Percentiles rank a stretch among this genome's conserved stretches.
Evolutionary conservation across 345 rosid species (phyloP).

Genomic region (Populus tremula): DNA sequence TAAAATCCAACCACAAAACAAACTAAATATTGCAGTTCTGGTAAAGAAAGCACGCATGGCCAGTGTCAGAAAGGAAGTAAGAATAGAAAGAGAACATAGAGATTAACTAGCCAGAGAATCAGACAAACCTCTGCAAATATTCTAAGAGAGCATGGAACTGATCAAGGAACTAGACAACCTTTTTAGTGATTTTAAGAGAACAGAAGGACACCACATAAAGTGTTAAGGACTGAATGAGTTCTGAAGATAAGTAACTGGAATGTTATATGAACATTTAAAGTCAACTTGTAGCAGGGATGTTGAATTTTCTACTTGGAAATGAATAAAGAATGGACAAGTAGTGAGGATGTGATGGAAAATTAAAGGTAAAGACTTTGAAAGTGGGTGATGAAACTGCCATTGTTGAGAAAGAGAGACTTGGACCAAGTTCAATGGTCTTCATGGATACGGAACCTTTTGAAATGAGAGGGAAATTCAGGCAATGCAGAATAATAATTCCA

Average conservation of each 20-base stretch:
- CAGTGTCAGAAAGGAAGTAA: not conserved
- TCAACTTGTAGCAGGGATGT: not conserved
- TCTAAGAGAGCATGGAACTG: not conserved
- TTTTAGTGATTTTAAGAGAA: not conserved
- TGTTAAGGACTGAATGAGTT: not conserved
- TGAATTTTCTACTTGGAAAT: not conserved
- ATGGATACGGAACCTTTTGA: not conserved
- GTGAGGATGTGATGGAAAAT: not conserved
- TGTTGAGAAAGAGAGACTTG: not conserved
- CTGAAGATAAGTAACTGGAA: not conserved
- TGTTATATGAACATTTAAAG: not conserved
- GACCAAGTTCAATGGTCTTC: not conserved
- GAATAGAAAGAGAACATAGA: not conserved
- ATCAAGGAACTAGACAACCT: not conserved
- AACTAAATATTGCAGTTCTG: not conserved
- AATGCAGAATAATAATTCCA: too few species aligned
- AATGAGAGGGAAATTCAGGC: not conserved
- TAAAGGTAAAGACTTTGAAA: not conserved
- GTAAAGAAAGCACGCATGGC: not conserved
- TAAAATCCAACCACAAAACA: not conserved
- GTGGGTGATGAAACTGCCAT: not conserved
- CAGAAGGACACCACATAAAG: not conserved
- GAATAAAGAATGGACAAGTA: not conserved
- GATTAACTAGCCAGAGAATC: not conserved
- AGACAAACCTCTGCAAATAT: too few species aligned